Percentiles rank a stretch among this genome's conserved stretches.
phyloP scores from a whole-genome alignment of 352 stramenopile species.

The Vaucheria bursata region DNA sequence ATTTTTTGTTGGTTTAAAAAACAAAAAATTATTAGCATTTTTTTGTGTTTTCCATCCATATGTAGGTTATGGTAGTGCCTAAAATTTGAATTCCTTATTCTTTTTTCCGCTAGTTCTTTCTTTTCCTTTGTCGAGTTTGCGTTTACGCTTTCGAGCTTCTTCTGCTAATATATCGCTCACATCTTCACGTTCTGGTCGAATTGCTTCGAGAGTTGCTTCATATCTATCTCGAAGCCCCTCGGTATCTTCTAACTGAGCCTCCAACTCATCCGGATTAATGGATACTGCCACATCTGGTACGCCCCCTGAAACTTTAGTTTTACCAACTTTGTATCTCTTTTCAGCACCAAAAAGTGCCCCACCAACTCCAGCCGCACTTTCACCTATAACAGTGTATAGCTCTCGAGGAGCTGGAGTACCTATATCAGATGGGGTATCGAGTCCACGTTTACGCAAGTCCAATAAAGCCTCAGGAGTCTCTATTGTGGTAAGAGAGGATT shows the following conservation, averaged over 20 bases:
- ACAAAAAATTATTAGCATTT: too few species aligned
- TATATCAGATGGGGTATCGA: constrained; percentile 48
- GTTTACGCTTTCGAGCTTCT: constrained; percentile 40
- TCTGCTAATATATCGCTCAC: constrained; percentile 46
- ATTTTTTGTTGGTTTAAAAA: too few species aligned
- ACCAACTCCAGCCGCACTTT: constrained; percentile 49
- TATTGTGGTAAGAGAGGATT: constrained; percentile 51
- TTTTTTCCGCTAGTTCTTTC: constrained; percentile 37
- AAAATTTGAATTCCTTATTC: constrained; percentile 45
- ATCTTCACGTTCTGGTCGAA: constrained; percentile 15
- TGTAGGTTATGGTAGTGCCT: too few species aligned
- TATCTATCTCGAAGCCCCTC: constrained; percentile 54
- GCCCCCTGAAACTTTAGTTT: constrained; percentile 55
- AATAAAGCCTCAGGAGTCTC: constrained; percentile 54
- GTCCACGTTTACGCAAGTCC: constrained; percentile 62
- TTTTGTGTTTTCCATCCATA: too few species aligned
- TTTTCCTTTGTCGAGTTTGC: constrained; percentile 41
- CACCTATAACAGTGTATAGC: constrained; percentile 65
- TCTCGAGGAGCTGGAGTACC: constrained; percentile 53
- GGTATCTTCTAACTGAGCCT: constrained; percentile 56
- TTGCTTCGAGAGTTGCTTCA: not conserved
- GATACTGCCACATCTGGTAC: constrained; percentile 47
- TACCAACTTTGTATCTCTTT: constrained; percentile 57
- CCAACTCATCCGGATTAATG: constrained; percentile 50
- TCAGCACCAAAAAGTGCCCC: constrained; percentile 63